Base-by-base conservation (phyloP, 2,329 filamentous ascomycete species). In the Fusarium sp. region DNA sequence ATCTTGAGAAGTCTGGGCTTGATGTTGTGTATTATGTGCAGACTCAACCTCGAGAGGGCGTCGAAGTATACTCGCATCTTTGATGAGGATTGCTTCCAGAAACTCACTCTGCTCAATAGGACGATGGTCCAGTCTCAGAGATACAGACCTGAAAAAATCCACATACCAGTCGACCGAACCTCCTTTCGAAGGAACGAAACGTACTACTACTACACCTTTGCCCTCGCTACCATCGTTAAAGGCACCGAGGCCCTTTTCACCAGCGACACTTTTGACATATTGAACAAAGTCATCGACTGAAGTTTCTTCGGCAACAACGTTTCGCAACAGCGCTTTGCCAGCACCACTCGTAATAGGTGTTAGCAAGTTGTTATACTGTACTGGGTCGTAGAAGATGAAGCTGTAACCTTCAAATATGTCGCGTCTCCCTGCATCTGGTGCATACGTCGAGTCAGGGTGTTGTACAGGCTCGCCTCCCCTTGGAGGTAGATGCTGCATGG, bases 21-120 rank as follows among this genome's bases (percentile, higher is more conserved):
- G 60, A 12, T 69, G 72, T 31, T 78, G 77, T 7, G 73, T 75
- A n/a, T 69, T 75, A 31, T 66, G 61, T 5, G 72, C 52, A 7
- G 78, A 78, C 42, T 82, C 82, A 15, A 88, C 82, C 72, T 92
- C 86, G 6, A 97, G 86, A 10, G 91, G 87, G 41, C 90, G 88
- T 64, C 93, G 90, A 25, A 98, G 84, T 46, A 88, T 87, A 66
- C 88, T 89, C 11, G 94, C 89, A 82, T 98, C 92, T 56, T 92
- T 92, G n/a, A 86, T 90, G 33, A 98, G 83, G 49, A 99, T 96
- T 3, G 93, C 93, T 80, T 97, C 94, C 5, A 99, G 86, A 70
- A 99, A 97, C 76, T 98, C 95, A 64, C 92, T 94, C 78, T 98
- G 94, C 74, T 95, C 91, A 59, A 98, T 91, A 5, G 94, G 91